These are phyloP conservation scores for Noccaea caerulescens DNA, from an alignment of 345 rosid genomes.

Conservation along the genomic window DNA sequence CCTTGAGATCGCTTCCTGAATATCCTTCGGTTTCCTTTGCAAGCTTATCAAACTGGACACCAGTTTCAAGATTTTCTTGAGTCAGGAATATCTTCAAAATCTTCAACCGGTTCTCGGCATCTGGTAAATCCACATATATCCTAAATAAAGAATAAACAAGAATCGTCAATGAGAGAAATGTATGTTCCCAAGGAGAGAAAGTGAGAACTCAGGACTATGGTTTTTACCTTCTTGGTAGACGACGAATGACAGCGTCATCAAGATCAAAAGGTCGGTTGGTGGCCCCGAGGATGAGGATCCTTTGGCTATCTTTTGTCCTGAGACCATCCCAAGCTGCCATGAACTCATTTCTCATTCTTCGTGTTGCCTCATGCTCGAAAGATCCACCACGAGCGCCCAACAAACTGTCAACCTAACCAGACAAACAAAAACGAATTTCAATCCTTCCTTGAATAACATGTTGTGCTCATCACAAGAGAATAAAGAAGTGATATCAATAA, in stretches of 20 bases:
- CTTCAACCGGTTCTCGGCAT: conserved; percentile 87
- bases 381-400: conserved; percentile 99
- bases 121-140: conserved; percentile 94
- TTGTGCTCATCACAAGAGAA: background rate
- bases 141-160: conserved; percentile 47
- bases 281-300: conserved; percentile 96
- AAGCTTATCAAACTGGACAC: conserved; percentile 66
- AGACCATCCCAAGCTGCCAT: conserved; percentile 99
- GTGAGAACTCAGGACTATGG: background rate
- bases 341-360: conserved; percentile 99
- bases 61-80: conserved; percentile 65
- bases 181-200: background rate
- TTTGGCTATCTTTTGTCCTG: conserved; percentile 92
- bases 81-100: conserved; percentile 77
- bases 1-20: conserved; percentile 99
- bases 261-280: conserved; percentile 99
- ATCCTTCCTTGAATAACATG: conserved; percentile 7
- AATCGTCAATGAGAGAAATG: conserved; percentile 4
- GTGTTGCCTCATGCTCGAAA: conserved; percentile 92
- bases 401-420: conserved; percentile 83
- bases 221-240: conserved; percentile 89
- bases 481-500: conserved; percentile 1
- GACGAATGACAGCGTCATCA: conserved; percentile 97
- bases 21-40: conserved; percentile 92
- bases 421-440: background rate